These are phyloP conservation scores for Yarrowia sp. DNA, from an alignment of 805 yeast genomes.

Conservation along the genomic window DNA sequence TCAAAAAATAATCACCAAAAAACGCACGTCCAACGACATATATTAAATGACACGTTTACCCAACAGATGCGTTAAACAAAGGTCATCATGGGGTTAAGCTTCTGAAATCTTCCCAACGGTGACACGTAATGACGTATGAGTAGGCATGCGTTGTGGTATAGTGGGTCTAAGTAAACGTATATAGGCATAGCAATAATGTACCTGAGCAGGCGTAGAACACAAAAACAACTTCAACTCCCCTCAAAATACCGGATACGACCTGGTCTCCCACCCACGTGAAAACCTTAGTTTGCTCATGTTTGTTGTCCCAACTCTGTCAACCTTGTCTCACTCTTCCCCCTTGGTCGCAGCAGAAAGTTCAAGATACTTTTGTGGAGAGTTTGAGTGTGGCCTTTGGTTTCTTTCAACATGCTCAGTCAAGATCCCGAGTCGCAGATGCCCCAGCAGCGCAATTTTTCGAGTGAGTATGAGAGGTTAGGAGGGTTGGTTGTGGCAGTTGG, in stretches of 20 bases:
- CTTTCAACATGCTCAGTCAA: conserved; percentile 24
- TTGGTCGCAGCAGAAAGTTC: conserved; percentile 12
- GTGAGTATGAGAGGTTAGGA: no score
- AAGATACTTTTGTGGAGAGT: conserved; percentile 16
- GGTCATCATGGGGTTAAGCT: neutral
- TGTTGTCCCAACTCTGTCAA: conserved; percentile 16
- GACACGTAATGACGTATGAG: neutral
- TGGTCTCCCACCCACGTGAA: conserved; percentile 12
- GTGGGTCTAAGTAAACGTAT: no score
- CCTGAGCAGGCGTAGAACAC: no score
- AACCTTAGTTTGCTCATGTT: neutral
- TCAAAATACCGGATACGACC: neutral
- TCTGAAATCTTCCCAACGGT: neutral
- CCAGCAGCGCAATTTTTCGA: conserved; percentile 24
- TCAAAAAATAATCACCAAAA: neutral
- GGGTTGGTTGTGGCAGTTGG: no score
- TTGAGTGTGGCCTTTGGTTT: conserved; percentile 4
- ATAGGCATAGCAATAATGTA: no score
- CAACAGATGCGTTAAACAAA: neutral
- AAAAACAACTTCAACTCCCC: no score
- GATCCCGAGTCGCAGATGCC: conserved; percentile 27
- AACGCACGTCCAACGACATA: neutral
- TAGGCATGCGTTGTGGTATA: no score
- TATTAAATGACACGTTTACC: neutral
- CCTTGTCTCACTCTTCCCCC: conserved; percentile 13